phyloP scores from a whole-genome alignment of 805 yeast genomes.

The Starmerella bacillaris region DNA sequence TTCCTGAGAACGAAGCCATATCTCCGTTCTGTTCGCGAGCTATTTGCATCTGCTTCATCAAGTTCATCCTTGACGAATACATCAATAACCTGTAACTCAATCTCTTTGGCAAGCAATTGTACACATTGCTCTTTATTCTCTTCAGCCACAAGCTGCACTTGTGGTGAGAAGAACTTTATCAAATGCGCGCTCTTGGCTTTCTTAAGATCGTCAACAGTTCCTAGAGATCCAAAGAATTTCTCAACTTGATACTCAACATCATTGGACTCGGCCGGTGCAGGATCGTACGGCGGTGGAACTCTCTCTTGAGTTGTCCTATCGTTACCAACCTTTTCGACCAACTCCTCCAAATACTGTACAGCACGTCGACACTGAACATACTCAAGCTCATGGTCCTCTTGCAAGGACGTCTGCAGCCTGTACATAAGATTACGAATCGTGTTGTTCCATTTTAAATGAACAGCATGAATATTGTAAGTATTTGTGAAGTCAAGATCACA shows the following conservation, averaged over 20 bases:
- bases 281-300: neutral
- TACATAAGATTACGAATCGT: conserved; percentile 43
- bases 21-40: conserved; percentile 42
- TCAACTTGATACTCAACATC: neutral
- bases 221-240: conserved; percentile 27
- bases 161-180: conserved; percentile 60
- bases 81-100: conserved; percentile 51
- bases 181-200: conserved; percentile 36
- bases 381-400: conserved; percentile 28
- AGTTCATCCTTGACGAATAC: conserved; percentile 32
- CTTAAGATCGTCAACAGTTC: conserved; percentile 25
- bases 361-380: conserved; percentile 34
- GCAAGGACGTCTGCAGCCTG: conserved; percentile 37
- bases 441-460: conserved; percentile 67
- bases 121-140: conserved; percentile 40
- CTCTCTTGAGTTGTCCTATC: neutral
- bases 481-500: conserved; percentile 32
- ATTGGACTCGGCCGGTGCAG: neutral
- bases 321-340: conserved; percentile 26
- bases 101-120: conserved; percentile 52
- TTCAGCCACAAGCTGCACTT: conserved; percentile 48
- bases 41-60: conserved; percentile 26
- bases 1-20: conserved; percentile 49
- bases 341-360: conserved; percentile 33
- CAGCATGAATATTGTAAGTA: conserved; percentile 52